A percentile compares a stretch with the other conserved stretches of the same genome.
These are phyloP conservation scores for Penicillium coprophilum DNA, from an alignment of 495 filamentous ascomycete genomes.

Conservation along the genomic window DNA sequence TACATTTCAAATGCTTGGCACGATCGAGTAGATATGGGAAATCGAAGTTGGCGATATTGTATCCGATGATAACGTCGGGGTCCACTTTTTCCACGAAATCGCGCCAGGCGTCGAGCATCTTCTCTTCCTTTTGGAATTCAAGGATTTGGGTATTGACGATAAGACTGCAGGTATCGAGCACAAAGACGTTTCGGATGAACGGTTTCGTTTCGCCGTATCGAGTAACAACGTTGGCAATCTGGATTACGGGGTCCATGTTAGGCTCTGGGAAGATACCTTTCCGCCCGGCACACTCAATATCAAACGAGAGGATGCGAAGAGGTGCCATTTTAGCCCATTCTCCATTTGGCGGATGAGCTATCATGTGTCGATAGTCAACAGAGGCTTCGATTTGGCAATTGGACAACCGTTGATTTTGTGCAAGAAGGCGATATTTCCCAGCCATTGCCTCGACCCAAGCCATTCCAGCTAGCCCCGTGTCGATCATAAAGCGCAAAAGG, in stretches of 20 bases:
- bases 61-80: slow-evolving; percentile 96
- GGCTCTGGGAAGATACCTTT: slow-evolving; percentile 97
- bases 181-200: slow-evolving; percentile 96
- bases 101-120: slow-evolving; percentile 87
- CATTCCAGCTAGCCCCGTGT: slow-evolving; percentile 90
- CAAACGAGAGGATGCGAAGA: slow-evolving; percentile 87
- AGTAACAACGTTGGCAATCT: slow-evolving; percentile 98
- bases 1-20: slow-evolving; percentile 76
- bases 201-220: slow-evolving; percentile 93
- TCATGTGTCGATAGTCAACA: slow-evolving; percentile 76
- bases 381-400: slow-evolving; percentile 94
- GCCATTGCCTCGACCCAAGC: slow-evolving; percentile 91
- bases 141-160: slow-evolving; percentile 96
- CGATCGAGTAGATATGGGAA: slow-evolving; percentile 94
- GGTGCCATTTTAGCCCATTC: slow-evolving; percentile 99
- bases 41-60: slow-evolving; percentile 99
- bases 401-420: slow-evolving; percentile 63
- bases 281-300: slow-evolving; percentile 97
- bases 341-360: slow-evolving; percentile 84
- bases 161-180: slow-evolving; percentile 80
- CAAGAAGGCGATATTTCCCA: slow-evolving; percentile 66
- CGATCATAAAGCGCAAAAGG: slow-evolving; percentile 95
- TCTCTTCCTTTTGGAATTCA: slow-evolving; percentile 72
- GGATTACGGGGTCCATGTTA: slow-evolving; percentile 88
- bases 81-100: slow-evolving; percentile 90